Conservation (phyloP, 495 filamentous ascomycete genomes). For the Penicillium bovifimosum region DNA sequence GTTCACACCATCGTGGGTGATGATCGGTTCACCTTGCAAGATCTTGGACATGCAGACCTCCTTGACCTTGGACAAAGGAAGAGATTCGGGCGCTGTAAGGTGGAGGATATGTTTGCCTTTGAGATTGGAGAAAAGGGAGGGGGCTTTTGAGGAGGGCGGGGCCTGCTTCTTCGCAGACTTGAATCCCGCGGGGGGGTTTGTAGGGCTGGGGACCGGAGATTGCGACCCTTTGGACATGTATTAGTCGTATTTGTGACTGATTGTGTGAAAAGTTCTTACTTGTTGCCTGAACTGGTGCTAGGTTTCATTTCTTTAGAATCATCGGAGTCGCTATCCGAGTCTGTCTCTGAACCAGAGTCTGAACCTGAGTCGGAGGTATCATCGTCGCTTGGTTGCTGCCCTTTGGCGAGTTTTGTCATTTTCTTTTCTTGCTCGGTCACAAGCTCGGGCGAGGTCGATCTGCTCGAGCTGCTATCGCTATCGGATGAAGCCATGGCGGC, state of each 20-base stretch:
- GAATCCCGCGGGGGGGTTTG: conserved; percentile 41
- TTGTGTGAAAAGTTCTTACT: conserved; percentile 12
- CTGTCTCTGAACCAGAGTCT: conserved; percentile 20
- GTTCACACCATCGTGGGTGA: conserved; percentile 34
- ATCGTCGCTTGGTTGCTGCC: conserved; percentile 17
- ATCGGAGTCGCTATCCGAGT: conserved; percentile 23
- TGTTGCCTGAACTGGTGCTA: conserved; percentile 15
- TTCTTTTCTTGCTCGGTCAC: conserved; percentile 21
- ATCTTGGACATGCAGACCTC: conserved; percentile 39
- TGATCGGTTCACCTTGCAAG: conserved; percentile 38
- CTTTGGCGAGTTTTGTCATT: conserved; percentile 29
- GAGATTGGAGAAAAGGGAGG: conserved; percentile 37
- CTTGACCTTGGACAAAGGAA: conserved; percentile 41
- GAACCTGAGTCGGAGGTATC: conserved; percentile 22
- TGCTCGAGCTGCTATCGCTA: conserved; percentile 29
- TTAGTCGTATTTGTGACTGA: not conserved
- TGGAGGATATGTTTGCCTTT: conserved; percentile 42
- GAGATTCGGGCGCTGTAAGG: conserved; percentile 38
- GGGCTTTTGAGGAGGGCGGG: conserved; percentile 29
- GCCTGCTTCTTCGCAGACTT: conserved; percentile 33
- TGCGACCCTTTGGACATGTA: conserved; percentile 8
- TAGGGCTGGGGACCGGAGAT: conserved; percentile 29
- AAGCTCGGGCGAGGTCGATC: conserved; percentile 30
- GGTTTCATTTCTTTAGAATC: conserved; percentile 35
- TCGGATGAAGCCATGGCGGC: conserved; percentile 31